These are phyloP conservation scores for Fusarium sp. DNA, from an alignment of 2,329 filamentous ascomycete genomes.

Conservation along the genomic window DNA sequence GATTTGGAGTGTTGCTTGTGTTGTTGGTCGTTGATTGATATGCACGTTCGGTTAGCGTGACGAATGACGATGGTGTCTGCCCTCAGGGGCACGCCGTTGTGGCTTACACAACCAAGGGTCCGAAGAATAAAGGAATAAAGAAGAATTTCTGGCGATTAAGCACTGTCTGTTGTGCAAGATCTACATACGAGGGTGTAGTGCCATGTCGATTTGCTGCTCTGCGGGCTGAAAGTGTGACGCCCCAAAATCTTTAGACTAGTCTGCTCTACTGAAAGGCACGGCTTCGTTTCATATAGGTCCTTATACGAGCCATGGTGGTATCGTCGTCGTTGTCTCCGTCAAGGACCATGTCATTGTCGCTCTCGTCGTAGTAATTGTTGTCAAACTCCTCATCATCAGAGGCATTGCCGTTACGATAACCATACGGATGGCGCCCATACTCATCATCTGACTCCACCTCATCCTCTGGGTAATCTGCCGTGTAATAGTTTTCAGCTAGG, in stretches of 20 bases:
- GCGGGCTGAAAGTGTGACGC: conserved; percentile 28
- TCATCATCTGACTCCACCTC: conserved; percentile 76
- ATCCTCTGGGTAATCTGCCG: conserved; percentile 83
- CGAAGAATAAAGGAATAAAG: conserved; percentile 6
- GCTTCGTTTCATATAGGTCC: conserved; percentile 53
- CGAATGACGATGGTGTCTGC: conserved; percentile 33
- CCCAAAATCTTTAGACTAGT: conserved; percentile 28
- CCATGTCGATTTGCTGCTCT: conserved; percentile 12
- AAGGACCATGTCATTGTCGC: conserved; percentile 54
- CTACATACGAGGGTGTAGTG: conserved; percentile 5
- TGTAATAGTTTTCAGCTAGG: conserved; percentile 80
- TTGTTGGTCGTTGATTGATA: conserved; percentile 26
- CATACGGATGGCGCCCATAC: conserved; percentile 65
- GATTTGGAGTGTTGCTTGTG: conserved; percentile 14
- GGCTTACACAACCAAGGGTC: conserved; percentile 17
- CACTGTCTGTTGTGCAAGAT: conserved; percentile 13
- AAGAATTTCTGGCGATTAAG: neutral
- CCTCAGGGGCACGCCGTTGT: conserved; percentile 31
- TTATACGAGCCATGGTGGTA: conserved; percentile 54
- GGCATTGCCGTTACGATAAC: conserved; percentile 64
- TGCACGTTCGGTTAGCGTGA: conserved; percentile 29
- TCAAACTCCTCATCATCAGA: conserved; percentile 68
- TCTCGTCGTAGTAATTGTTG: conserved; percentile 53
- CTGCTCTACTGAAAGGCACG: conserved; percentile 44
- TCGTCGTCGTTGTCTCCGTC: conserved; percentile 53